A percentile compares a stretch with the other conserved stretches of the same genome.
These are phyloP conservation scores for Syncephalastrum monosporum DNA, from an alignment of 371 early-diverging fungal genomes.

Conservation along the genomic window DNA sequence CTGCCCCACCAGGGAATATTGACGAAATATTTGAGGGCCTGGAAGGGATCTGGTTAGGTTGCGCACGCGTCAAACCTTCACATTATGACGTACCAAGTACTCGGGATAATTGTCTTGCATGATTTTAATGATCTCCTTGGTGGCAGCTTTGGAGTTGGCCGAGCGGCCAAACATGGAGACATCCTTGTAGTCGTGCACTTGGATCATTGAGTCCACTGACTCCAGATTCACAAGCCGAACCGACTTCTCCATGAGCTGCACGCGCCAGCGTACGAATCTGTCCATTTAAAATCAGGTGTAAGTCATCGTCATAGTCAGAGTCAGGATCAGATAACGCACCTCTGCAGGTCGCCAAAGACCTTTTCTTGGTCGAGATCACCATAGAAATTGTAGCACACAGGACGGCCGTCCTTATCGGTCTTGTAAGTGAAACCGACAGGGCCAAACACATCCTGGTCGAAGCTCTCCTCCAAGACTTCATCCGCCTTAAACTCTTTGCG, in stretches of 20 bases:
- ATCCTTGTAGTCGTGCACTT: conserved; percentile 64
- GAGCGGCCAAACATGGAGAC: conserved; percentile 52
- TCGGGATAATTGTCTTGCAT: conserved; percentile 69
- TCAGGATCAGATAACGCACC: conserved; percentile 13
- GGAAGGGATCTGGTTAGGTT: neutral
- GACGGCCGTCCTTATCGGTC: conserved; percentile 49
- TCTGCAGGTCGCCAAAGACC: conserved; percentile 55
- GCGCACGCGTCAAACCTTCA: neutral
- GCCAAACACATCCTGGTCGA: conserved; percentile 47
- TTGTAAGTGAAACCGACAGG: conserved; percentile 51
- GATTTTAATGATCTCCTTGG: conserved; percentile 50
- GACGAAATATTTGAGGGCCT: conserved; percentile 57
- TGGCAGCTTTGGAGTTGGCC: conserved; percentile 50
- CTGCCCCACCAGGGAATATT: conserved; percentile 65
- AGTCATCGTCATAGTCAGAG: neutral
- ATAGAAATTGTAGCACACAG: conserved; percentile 64
- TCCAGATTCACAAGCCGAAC: conserved; percentile 52
- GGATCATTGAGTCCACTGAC: conserved; percentile 55
- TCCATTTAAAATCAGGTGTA: neutral
- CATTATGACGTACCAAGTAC: conserved; percentile 41
- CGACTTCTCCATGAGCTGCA: conserved; percentile 63
- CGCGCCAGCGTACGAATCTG: conserved; percentile 63
- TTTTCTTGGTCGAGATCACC: conserved; percentile 53
- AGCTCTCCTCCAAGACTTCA: conserved; percentile 45
- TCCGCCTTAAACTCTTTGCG: conserved; percentile 52